Evolutionary conservation across 1,139 yeast species (phyloP).

Genomic region (Pichia kudriavzevii): DNA sequence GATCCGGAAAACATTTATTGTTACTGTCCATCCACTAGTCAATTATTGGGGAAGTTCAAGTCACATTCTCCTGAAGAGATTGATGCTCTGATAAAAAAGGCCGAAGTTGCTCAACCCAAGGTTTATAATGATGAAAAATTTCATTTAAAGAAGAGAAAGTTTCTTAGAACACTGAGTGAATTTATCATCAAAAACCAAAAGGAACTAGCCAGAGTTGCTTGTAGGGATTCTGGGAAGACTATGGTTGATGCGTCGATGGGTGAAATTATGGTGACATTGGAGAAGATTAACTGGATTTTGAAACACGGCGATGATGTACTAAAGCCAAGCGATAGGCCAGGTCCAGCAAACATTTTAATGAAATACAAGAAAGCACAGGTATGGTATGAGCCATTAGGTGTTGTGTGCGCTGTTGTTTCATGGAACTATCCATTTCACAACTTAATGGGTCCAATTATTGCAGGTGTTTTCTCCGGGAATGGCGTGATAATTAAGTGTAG

Average conservation of each 20-base stretch:
- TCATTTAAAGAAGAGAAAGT: conserved; percentile 47
- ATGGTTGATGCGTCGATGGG: conserved; percentile 96
- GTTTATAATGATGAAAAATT: conserved; percentile 45
- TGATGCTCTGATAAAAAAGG: conserved; percentile 50
- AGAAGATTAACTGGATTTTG: conserved; percentile 83
- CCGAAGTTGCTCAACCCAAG: conserved; percentile 48
- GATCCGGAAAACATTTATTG: conserved; percentile 69
- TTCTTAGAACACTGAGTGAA: conserved; percentile 62
- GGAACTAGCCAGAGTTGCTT: conserved; percentile 81
- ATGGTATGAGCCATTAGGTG: conserved; percentile 82
- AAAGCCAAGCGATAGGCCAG: conserved; percentile 70
- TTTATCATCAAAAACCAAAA: conserved; percentile 78
- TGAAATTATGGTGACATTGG: conserved; percentile 87
- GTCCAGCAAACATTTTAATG: conserved; percentile 80
- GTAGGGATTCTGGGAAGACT: conserved; percentile 94
- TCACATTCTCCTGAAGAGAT: conserved; percentile 62
- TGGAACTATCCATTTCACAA: conserved; percentile 98
- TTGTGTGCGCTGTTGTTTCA: conserved; percentile 83
- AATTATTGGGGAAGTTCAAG: conserved; percentile 63
- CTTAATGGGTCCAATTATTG: conserved; percentile 83
- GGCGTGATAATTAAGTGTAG: conserved; percentile 88
- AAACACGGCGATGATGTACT: conserved; percentile 72
- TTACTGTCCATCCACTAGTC: conserved; percentile 95
- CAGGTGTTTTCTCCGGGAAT: conserved; percentile 84
- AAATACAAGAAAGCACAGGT: conserved; percentile 83